Evolutionary conservation across 352 stramenopile genomes (phyloP).

Genomic region (Phytopythium delawarense): DNA sequence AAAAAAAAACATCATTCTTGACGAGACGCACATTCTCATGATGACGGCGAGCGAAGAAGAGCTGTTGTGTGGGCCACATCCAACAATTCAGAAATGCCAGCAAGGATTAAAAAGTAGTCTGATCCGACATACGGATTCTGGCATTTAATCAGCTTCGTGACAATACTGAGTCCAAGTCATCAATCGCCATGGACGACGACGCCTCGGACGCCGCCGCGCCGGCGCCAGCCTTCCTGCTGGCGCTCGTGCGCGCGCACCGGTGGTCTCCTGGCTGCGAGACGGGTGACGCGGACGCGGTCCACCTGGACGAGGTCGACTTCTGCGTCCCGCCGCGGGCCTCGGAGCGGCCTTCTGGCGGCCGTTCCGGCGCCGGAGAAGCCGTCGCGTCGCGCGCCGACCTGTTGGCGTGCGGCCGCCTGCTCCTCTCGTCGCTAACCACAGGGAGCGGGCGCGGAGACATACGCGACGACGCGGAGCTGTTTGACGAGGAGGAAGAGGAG

Average conservation of each 20-base stretch:
- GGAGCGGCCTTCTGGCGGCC: neutral
- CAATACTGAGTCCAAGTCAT: neutral
- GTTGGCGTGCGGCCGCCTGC: constrained; percentile 17
- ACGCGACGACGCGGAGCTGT: constrained; percentile 14
- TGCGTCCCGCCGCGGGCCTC: constrained; percentile 1
- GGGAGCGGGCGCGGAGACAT: constrained; percentile 15
- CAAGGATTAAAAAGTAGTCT: no score
- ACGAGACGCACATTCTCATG: no score
- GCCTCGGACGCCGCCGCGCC: no score
- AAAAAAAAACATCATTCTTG: no score
- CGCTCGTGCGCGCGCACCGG: constrained; percentile 18
- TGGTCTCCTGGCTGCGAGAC: constrained; percentile 8
- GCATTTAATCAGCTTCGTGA: no score
- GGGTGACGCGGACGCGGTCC: neutral
- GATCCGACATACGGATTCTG: no score
- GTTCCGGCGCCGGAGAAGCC: neutral
- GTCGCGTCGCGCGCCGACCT: constrained; percentile 14
- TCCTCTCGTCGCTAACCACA: constrained; percentile 18
- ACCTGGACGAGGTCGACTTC: constrained; percentile 32
- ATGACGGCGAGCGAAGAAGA: no score
- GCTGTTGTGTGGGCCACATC: no score
- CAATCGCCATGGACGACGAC: neutral
- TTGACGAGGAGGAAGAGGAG: constrained; percentile 57
- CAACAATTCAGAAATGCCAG: no score
- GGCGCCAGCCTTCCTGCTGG: constrained; percentile 7